Evolutionary conservation across 179 eudicot genomes (phyloP).

Genomic region (Vitellaria paradoxa): DNA sequence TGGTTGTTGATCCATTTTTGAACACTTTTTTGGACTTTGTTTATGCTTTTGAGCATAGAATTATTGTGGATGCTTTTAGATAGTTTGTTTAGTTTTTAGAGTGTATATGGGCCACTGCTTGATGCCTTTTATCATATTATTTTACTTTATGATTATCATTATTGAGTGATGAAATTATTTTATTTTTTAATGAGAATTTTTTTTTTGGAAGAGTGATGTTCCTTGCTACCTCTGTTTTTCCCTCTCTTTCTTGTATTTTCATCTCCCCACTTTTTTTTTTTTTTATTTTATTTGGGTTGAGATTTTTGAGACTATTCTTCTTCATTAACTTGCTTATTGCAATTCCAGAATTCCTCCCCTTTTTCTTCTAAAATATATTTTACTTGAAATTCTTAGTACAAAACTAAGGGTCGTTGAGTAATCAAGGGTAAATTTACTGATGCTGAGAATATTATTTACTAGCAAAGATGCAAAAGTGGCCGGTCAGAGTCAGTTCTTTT

Average conservation of each 20-base stretch:
- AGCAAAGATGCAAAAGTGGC: slow-evolving; percentile 2
- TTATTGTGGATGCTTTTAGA: no score
- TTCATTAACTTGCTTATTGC: not conserved
- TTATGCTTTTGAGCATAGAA: no score
- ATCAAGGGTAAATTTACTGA: not conserved
- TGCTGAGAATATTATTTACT: not conserved
- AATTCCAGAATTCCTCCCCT: not conserved
- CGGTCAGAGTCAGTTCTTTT: not conserved
- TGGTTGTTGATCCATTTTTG: no score
- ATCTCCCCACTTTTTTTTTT: not conserved
- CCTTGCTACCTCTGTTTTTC: not conserved
- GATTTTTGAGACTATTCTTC: not conserved
- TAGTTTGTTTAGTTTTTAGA: no score
- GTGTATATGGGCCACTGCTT: no score
- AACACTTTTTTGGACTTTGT: no score
- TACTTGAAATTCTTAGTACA: not conserved
- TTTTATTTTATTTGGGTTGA: not conserved
- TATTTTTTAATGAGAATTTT: no score
- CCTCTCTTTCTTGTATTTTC: not conserved
- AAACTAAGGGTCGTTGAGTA: not conserved
- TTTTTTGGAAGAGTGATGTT: not conserved
- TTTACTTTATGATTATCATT: no score
- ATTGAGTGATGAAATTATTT: not conserved
- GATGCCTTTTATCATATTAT: no score
- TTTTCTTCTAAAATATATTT: not conserved